Conservation (phyloP, 2,329 filamentous ascomycete species). For the Aspergillus sp. region DNA sequence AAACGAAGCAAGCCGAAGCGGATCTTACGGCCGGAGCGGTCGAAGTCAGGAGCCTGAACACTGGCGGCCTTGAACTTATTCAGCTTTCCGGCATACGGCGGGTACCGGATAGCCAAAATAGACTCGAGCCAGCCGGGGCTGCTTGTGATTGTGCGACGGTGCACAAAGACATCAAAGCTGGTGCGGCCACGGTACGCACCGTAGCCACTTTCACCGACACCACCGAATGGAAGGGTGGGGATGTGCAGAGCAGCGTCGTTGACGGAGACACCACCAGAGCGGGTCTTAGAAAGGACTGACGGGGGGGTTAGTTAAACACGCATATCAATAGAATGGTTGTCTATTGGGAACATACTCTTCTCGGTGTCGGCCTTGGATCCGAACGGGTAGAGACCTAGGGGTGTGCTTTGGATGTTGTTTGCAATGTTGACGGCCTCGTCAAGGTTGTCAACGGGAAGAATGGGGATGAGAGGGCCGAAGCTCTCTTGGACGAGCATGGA, state of each 20-base stretch:
- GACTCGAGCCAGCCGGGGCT: slow-evolving; percentile 63
- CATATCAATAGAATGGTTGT: background rate
- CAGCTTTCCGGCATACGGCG: slow-evolving; percentile 59
- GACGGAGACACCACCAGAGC: slow-evolving; percentile 64
- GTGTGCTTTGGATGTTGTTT: slow-evolving; percentile 78
- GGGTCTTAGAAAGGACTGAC: slow-evolving; percentile 60
- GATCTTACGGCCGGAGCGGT: slow-evolving; percentile 53
- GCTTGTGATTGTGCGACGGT: slow-evolving; percentile 58
- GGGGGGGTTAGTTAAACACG: background rate
- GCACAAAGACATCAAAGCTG: slow-evolving; percentile 63
- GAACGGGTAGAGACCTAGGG: slow-evolving; percentile 81
- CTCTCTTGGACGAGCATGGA: slow-evolving; percentile 78
- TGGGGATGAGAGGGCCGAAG: slow-evolving; percentile 88
- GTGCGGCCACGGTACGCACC: slow-evolving; percentile 76
- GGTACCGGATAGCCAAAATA: slow-evolving; percentile 59
- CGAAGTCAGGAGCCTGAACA: slow-evolving; percentile 58
- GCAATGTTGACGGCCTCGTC: slow-evolving; percentile 82
- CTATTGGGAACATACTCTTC: slow-evolving; percentile 55
- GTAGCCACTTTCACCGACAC: slow-evolving; percentile 74
- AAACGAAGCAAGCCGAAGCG: slow-evolving; percentile 40
- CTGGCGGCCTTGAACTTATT: slow-evolving; percentile 52
- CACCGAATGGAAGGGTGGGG: slow-evolving; percentile 74
- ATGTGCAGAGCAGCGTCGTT: slow-evolving; percentile 69
- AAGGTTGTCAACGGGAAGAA: slow-evolving; percentile 75
- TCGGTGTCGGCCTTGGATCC: slow-evolving; percentile 76